Conservation (phyloP, 306 rosid genomes). For the Fagus sylvatica region DNA sequence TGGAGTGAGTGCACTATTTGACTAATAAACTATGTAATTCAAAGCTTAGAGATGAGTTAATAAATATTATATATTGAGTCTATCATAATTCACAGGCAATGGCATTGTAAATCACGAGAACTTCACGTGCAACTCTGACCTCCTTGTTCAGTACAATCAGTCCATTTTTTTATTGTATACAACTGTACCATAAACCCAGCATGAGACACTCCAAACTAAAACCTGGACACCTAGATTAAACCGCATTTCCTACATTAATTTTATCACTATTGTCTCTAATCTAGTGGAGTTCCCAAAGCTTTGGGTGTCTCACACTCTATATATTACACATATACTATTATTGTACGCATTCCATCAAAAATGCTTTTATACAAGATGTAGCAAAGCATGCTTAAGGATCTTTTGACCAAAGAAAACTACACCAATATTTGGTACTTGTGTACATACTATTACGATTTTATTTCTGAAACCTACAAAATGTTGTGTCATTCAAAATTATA, state of each 20-base stretch:
- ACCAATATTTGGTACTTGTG: too few species aligned
- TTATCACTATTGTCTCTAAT: conserved; percentile 30
- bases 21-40: conserved; percentile 10
- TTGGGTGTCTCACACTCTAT: conserved; percentile 26
- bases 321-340: not conserved
- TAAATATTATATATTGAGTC: conserved; percentile 38
- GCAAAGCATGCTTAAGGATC: not conserved
- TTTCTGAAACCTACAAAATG: too few species aligned
- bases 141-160: conserved; percentile 52
- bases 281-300: conserved; percentile 37
- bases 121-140: conserved; percentile 93
- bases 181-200: conserved; percentile 29
- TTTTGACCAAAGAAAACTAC: too few species aligned
- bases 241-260: conserved; percentile 39
- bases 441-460: too few species aligned
- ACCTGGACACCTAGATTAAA: conserved; percentile 44
- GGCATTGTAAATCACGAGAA: conserved; percentile 79
- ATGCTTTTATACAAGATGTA: not conserved
- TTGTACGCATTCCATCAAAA: not conserved
- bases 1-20: conserved; percentile 9
- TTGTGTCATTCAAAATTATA: too few species aligned
- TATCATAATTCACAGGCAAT: conserved; percentile 48
- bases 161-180: conserved; percentile 19
- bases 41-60: conserved; percentile 25
- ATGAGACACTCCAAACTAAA: conserved; percentile 37